These are phyloP conservation scores for Calonectria multiphialidica DNA, from an alignment of 2,329 filamentous ascomycete species.

Conservation along the genomic window DNA sequence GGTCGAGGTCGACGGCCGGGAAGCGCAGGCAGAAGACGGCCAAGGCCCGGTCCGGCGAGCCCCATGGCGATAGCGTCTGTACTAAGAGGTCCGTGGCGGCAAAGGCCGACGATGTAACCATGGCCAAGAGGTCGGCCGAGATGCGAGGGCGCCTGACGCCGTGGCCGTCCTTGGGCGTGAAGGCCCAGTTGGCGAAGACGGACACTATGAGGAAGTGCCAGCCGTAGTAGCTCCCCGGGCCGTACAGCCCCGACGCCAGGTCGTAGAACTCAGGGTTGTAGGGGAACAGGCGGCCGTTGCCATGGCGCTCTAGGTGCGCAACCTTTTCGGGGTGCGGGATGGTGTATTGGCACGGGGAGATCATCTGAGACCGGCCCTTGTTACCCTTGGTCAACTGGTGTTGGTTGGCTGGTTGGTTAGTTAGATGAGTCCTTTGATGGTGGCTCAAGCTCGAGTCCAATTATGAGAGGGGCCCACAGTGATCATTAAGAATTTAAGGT, in stretches of 20 bases:
- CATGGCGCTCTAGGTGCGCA: background rate
- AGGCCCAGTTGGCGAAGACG: slow-evolving; percentile 2
- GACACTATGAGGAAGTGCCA: slow-evolving; percentile 16
- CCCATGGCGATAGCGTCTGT: background rate
- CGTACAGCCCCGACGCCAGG: slow-evolving; percentile 9
- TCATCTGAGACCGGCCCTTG: background rate
- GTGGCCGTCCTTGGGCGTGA: background rate
- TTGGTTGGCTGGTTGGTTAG: background rate
- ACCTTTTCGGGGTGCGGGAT: slow-evolving; percentile 13
- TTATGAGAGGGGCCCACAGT: no score
- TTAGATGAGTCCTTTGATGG: background rate
- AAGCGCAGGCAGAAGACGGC: slow-evolving; percentile 21
- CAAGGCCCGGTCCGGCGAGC: slow-evolving; percentile 1
- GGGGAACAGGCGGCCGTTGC: slow-evolving; percentile 5
- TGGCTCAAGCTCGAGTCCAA: no score
- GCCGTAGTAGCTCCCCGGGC: slow-evolving; percentile 13
- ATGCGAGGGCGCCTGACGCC: background rate
- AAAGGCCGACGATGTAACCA: slow-evolving; percentile 10
- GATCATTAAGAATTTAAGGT: no score
- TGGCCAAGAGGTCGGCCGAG: slow-evolving; percentile 11
- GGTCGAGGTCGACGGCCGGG: background rate
- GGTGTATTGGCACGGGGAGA: slow-evolving; percentile 22
- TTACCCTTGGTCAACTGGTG: background rate
- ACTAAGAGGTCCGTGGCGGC: slow-evolving; percentile 17
- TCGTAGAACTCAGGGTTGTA: slow-evolving; percentile 25